These are phyloP conservation scores for Daldinia concentrica DNA, from an alignment of 495 filamentous ascomycete species.

Conservation along the genomic window DNA sequence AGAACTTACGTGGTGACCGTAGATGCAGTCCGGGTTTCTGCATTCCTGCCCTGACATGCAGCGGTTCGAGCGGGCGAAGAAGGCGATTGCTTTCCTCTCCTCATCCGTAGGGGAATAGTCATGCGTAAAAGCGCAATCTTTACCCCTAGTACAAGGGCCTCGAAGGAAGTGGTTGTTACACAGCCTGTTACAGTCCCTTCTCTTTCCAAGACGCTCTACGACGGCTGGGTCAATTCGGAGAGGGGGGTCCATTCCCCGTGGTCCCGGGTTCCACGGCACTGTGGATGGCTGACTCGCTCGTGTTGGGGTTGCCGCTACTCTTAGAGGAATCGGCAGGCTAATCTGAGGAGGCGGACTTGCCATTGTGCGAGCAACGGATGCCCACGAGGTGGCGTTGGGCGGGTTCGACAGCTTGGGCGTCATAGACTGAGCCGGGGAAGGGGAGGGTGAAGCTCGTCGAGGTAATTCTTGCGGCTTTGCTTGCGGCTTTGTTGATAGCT, in stretches of 20 bases:
- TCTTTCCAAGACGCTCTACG: conserved; percentile 79
- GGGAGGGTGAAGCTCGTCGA: neutral
- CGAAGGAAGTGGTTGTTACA: conserved; percentile 89
- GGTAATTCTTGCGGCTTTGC: conserved; percentile 45
- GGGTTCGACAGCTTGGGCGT: conserved; percentile 8
- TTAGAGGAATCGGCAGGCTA: conserved; percentile 43
- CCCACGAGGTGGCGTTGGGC: conserved; percentile 43
- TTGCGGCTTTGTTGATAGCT: conserved; percentile 52
- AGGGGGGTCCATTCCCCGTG: conserved; percentile 59
- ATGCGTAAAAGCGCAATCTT: conserved; percentile 80
- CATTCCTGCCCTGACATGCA: conserved; percentile 79
- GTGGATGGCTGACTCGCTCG: conserved; percentile 13
- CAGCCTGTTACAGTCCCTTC: conserved; percentile 77
- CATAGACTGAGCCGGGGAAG: neutral
- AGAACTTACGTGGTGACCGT: conserved; percentile 71
- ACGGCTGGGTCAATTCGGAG: conserved; percentile 62
- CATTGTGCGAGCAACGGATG: conserved; percentile 44
- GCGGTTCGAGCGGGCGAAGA: conserved; percentile 80
- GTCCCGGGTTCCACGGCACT: conserved; percentile 61
- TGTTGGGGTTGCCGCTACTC: conserved; percentile 18
- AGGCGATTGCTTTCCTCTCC: conserved; percentile 72
- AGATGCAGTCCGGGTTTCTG: conserved; percentile 80
- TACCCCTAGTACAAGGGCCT: conserved; percentile 74
- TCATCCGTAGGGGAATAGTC: conserved; percentile 71
- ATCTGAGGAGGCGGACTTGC: conserved; percentile 52